Evolutionary conservation across 1,139 yeast species (phyloP).

Genomic region (Chernovozyma aurita): DNA sequence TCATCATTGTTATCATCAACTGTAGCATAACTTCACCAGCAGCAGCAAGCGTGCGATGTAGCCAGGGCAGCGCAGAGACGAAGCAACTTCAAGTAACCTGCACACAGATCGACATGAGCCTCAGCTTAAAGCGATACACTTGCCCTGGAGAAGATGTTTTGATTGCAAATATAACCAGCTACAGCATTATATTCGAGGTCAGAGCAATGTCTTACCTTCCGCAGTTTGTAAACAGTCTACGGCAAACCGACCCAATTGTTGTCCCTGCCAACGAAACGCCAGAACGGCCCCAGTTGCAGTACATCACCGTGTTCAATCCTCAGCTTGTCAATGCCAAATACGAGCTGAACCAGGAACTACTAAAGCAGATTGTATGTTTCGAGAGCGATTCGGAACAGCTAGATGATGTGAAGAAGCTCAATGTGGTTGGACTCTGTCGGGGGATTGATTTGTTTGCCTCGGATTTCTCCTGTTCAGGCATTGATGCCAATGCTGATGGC

Average conservation of each 20-base stretch:
- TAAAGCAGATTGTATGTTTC: constrained; percentile 28
- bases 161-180: too few species aligned
- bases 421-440: constrained; percentile 33
- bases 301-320: constrained; percentile 21
- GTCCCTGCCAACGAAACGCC: background rate
- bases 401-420: constrained; percentile 22
- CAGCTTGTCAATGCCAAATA: constrained; percentile 15
- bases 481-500: background rate
- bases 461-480: constrained; percentile 12
- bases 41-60: too few species aligned
- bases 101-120: too few species aligned
- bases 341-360: constrained; percentile 26
- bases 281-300: constrained; percentile 5
- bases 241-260: background rate
- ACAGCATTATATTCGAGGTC: too few species aligned
- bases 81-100: too few species aligned
- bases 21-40: too few species aligned
- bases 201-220: constrained; percentile 8
- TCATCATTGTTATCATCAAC: too few species aligned
- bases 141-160: too few species aligned
- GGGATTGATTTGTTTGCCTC: constrained; percentile 30
- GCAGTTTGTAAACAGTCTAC: constrained; percentile 5
- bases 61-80: too few species aligned
- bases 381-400: constrained; percentile 13
- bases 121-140: too few species aligned